These are phyloP conservation scores for Sclerotiophoma versabilis DNA, from an alignment of 2,329 filamentous ascomycete genomes.

Conservation along the genomic window DNA sequence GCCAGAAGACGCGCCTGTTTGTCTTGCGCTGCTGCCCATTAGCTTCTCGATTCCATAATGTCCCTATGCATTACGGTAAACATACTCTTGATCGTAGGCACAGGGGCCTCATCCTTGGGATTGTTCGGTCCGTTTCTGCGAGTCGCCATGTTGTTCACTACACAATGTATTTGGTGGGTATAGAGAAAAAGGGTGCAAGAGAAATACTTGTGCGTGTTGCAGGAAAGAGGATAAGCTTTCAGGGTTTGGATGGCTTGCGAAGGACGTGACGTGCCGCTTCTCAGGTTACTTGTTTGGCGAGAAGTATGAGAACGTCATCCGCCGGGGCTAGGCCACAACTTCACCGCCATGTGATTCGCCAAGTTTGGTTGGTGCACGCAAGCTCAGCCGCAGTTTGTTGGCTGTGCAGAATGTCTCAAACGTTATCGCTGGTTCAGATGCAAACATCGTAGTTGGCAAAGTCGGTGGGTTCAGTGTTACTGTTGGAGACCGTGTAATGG, in stretches of 20 bases:
- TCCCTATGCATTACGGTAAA: neutral
- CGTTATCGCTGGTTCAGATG: neutral
- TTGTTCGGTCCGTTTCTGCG: constrained; percentile 17
- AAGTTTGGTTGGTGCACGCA: constrained; percentile 1
- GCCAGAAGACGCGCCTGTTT: constrained; percentile 79
- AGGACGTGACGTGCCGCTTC: constrained; percentile 13
- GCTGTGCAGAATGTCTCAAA: neutral
- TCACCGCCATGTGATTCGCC: constrained; percentile 19
- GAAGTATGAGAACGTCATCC: constrained; percentile 19
- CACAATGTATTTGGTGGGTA: neutral
- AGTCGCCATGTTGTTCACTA: constrained; percentile 9
- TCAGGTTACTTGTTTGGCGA: constrained; percentile 16
- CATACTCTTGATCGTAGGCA: constrained; percentile 15
- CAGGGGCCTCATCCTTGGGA: constrained; percentile 39
- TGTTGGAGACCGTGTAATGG: neutral
- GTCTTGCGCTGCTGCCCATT: constrained; percentile 62
- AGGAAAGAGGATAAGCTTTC: constrained; percentile 4
- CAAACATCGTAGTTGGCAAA: no score
- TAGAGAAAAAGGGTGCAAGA: neutral
- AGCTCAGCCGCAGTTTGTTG: neutral
- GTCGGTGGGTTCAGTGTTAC: no score
- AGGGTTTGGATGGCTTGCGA: constrained; percentile 3
- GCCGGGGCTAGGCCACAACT: constrained; percentile 3
- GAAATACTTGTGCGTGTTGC: constrained; percentile 1
- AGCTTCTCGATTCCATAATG: neutral